Evolutionary conservation across 1,139 yeast species (phyloP).

Genomic region (Sugiyamaella sp.): DNA sequence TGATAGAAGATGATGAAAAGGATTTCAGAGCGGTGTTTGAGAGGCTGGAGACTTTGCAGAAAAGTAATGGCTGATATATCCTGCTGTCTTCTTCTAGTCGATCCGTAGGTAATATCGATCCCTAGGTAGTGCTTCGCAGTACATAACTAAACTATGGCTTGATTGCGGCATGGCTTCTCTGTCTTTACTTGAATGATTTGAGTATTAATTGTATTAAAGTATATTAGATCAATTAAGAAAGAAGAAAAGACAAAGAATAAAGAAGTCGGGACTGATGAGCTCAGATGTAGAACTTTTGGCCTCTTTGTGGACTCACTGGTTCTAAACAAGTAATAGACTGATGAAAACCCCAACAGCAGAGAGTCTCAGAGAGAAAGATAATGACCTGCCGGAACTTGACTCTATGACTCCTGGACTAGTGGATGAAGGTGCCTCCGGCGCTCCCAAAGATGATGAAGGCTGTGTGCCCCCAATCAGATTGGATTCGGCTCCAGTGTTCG

Average conservation of each 20-base stretch:
- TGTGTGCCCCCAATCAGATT: neutral
- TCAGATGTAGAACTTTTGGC: no score
- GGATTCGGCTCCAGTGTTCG: no score
- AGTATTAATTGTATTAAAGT: neutral
- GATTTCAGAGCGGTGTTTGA: conserved; percentile 34
- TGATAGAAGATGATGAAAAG: conserved; percentile 36
- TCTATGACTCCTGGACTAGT: neutral
- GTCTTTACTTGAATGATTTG: no score
- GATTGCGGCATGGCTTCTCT: no score
- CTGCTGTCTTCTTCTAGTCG: no score
- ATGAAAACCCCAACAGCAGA: neutral
- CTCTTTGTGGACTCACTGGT: neutral
- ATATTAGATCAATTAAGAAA: neutral
- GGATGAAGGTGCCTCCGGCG: no score
- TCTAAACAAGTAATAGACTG: neutral
- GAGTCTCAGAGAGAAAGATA: neutral
- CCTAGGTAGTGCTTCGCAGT: no score
- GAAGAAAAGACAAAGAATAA: neutral
- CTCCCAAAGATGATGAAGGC: neutral
- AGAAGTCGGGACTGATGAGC: neutral
- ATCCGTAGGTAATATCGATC: no score
- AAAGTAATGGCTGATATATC: no score
- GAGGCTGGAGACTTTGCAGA: conserved; percentile 22
- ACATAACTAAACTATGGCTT: no score
- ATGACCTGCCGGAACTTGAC: neutral